A percentile compares a stretch with the other conserved stretches of the same genome.
Conservation (phyloP, 495 filamentous ascomycete species). For the Astrocystis sublimbata region DNA sequence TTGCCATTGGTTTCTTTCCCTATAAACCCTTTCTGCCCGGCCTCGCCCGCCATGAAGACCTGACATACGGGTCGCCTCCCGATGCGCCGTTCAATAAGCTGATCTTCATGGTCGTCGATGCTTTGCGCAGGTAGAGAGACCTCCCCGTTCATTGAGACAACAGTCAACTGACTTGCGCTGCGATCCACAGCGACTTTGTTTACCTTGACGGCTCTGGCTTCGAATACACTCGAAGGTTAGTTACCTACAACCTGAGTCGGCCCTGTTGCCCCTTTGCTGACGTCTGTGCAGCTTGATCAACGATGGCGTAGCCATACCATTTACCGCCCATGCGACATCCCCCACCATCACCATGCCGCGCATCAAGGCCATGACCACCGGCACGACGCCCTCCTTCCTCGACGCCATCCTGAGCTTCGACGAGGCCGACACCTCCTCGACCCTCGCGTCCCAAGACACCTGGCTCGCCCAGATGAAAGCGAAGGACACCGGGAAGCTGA, state of each 20-base stretch:
- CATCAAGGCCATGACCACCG: conserved; percentile 95
- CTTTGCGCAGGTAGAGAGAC: conserved; percentile 72
- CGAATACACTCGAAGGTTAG: conserved; percentile 82
- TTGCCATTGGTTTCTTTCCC: conserved; percentile 93
- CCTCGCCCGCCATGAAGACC: conserved; percentile 62
- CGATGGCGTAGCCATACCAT: conserved; percentile 80
- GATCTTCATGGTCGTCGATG: conserved; percentile 98
- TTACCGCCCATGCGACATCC: conserved; percentile 92
- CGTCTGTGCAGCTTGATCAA: conserved; percentile 68
- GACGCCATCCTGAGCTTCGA: conserved; percentile 97
- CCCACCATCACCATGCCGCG: conserved; percentile 98
- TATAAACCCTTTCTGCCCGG: conserved; percentile 93
- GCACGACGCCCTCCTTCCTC: conserved; percentile 92
- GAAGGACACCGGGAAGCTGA: conserved; percentile 65
- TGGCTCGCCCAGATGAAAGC: conserved; percentile 92
- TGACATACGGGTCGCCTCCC: conserved; percentile 50
- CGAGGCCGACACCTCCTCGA: conserved; percentile 87
- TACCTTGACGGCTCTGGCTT: conserved; percentile 82
- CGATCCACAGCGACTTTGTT: conserved; percentile 82
- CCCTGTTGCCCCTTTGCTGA: conserved; percentile 21
- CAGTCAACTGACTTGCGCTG: conserved; percentile 14
- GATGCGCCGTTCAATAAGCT: conserved; percentile 79
- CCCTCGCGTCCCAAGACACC: conserved; percentile 82
- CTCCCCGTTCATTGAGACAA: conserved; percentile 5
- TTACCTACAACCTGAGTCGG: neutral